Evolutionary conservation across 805 yeast species (phyloP).

Genomic region (Candida coquimbonensis): DNA sequence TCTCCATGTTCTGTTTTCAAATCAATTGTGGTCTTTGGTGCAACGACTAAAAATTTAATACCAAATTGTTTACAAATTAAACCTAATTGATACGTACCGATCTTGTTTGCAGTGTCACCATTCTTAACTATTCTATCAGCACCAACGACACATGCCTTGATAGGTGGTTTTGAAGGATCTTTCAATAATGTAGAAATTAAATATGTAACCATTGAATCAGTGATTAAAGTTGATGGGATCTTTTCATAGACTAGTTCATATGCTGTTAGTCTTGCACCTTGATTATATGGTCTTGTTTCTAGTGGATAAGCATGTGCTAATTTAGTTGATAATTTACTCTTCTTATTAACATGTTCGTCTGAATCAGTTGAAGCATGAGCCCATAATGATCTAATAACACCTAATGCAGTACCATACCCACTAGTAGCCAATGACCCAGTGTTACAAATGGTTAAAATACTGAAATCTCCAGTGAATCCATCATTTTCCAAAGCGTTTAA

Average conservation of each 20-base stretch:
- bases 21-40: conserved; percentile 91
- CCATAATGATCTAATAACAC: conserved; percentile 76
- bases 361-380: conserved; percentile 20
- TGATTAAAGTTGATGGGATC: conserved; percentile 81
- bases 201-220: conserved; percentile 89
- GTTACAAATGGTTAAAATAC: conserved; percentile 88
- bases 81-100: conserved; percentile 89
- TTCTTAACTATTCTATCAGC: conserved; percentile 90
- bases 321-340: conserved; percentile 26
- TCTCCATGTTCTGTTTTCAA: conserved; percentile 57
- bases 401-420: conserved; percentile 95
- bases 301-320: conserved; percentile 74
- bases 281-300: conserved; percentile 95
- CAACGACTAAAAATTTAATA: conserved; percentile 86
- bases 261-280: conserved; percentile 90
- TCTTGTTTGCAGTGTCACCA: conserved; percentile 95
- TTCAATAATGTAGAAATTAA: conserved; percentile 41
- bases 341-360: conserved; percentile 15
- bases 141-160: conserved; percentile 76
- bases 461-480: conserved; percentile 55
- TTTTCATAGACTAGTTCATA: conserved; percentile 80
- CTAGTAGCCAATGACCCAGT: conserved; percentile 97
- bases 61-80: conserved; percentile 57
- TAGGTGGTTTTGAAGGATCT: conserved; percentile 43
- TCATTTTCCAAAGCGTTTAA: conserved; percentile 36